Base-by-base conservation (phyloP, 352 stramenopile species). In the Phytophthora sp. region DNA sequence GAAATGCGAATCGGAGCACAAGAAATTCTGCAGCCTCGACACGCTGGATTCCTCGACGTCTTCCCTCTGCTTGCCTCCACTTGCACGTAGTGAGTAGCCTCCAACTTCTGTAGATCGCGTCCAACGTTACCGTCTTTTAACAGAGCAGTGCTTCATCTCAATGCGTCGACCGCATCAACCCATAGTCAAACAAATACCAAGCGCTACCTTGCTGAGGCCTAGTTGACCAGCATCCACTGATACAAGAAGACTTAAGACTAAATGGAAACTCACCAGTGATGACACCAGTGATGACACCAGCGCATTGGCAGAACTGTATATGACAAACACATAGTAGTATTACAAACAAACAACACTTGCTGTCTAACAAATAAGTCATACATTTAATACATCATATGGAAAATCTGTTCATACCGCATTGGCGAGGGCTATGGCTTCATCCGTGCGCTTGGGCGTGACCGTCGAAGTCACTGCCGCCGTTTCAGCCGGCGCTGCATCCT, bases 51-150 rank as follows among this genome's bases (percentile, higher is more conserved):
- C 38, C 54, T 55, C 15, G 18, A 23, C 44, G 16, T 11, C 2
- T 54, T 57, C 38, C 63, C 68, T 76, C 57, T 12, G 68, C 57
- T 76, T 76, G 51, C 45, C 36, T 36, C 24, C 2, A 38, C 31
- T 57, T 13, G 11, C 39, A 41, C 12, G 31, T 3, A 44, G 26
- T 13, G 16, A 58, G 36, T 24, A 24, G 39, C 18, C 50, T 66
- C 39, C 50, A 63, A 49, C 51, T 70, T 71, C 66, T 44, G 21
- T 53, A 60, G 33, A 69, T 49, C 24, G 35, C 29, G 35, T 41
- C 49, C 38, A 62, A 62, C 39, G 15, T 41, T 20, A 46, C 15
- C 21, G 26, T 35, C 36, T 44, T n/a, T n/a, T 44, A n/a, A 49
- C 21, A 33, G 23, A 3, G 23, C 2, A 58, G 11, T 6, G 27